Conservation (phyloP, 164 flowering plant species). For the Platanus orientalis region DNA sequence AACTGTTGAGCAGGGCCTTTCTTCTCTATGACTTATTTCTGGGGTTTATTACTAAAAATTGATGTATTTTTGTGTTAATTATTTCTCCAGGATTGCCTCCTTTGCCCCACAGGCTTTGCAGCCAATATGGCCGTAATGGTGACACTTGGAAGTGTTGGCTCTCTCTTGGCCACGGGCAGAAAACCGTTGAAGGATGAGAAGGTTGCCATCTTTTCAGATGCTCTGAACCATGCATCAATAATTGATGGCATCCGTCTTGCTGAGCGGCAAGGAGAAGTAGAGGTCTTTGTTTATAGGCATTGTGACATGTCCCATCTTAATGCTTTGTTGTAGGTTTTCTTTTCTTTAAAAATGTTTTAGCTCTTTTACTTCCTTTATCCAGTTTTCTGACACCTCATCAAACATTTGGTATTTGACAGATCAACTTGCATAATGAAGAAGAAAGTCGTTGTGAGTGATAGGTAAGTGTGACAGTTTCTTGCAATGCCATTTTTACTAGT, state of each 20-base stretch:
- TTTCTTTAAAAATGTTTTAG: neutral
- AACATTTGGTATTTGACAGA: constrained; percentile 39
- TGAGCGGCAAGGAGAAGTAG: constrained; percentile 51
- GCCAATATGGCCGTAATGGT: constrained; percentile 94
- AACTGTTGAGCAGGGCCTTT: neutral
- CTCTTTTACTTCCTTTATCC: neutral
- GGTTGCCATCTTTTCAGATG: constrained; percentile 86
- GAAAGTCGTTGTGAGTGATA: constrained; percentile 88
- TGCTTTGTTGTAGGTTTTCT: constrained; percentile 55
- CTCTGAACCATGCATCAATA: constrained; percentile 91
- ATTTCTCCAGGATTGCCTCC: constrained; percentile 83
- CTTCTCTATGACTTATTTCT: neutral
- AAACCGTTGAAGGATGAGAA: constrained; percentile 51
- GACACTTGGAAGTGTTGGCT: constrained; percentile 63
- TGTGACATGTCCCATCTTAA: constrained; percentile 83
- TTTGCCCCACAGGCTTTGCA: constrained; percentile 94
- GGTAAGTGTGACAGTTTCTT: constrained; percentile 36
- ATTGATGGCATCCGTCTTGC: constrained; percentile 96
- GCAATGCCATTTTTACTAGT: neutral
- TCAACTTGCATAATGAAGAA: constrained; percentile 61
- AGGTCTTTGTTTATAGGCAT: constrained; percentile 69
- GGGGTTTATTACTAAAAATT: constrained; percentile 1
- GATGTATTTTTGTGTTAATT: constrained; percentile 22
- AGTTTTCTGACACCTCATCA: constrained; percentile 7
- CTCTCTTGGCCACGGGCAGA: constrained; percentile 44